Percentiles rank a stretch among this genome's conserved stretches.
phyloP scores from a whole-genome alignment of 2,329 filamentous ascomycete species.

The Botrytis aclada region DNA sequence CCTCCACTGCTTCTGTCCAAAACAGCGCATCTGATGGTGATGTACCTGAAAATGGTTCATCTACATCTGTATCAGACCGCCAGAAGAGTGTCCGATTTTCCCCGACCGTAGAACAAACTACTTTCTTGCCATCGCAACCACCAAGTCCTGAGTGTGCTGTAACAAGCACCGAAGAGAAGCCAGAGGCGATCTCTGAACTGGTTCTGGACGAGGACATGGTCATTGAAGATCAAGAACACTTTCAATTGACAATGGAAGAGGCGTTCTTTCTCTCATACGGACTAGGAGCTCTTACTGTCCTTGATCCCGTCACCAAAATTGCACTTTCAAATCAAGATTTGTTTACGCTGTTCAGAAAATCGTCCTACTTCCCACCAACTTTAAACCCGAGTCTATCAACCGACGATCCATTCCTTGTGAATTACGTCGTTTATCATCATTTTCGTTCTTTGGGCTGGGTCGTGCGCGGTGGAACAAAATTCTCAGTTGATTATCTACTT shows the following conservation, averaged over 20 bases:
- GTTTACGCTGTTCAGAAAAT: slow-evolving; percentile 43
- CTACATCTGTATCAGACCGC: slow-evolving; percentile 40
- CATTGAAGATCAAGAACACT: slow-evolving; percentile 67
- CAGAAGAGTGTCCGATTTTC: slow-evolving; percentile 71
- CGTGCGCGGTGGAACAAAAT: slow-evolving; percentile 87
- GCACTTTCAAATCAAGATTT: slow-evolving; percentile 12
- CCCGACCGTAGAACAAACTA: slow-evolving; percentile 61
- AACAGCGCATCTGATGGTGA: slow-evolving; percentile 24
- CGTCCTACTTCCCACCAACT: slow-evolving; percentile 65
- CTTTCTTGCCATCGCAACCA: slow-evolving; percentile 52
- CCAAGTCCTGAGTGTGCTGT: slow-evolving; percentile 30
- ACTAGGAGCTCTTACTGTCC: slow-evolving; percentile 69
- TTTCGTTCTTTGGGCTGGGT: slow-evolving; percentile 96
- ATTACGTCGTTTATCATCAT: slow-evolving; percentile 91
- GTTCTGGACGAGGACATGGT: slow-evolving; percentile 30
- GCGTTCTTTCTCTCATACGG: slow-evolving; percentile 86
- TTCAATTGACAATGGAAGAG: slow-evolving; percentile 89
- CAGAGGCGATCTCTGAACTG: background rate
- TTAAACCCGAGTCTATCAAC: slow-evolving; percentile 51
- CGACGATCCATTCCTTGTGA: slow-evolving; percentile 80
- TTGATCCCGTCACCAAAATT: slow-evolving; percentile 46
- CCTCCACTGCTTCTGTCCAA: slow-evolving; percentile 8
- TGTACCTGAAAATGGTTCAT: slow-evolving; percentile 8
- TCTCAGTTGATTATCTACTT: slow-evolving; percentile 90
- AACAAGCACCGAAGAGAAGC: slow-evolving; percentile 12